phyloP scores from a whole-genome alignment of 805 yeast species.

The Ogataea trehalophila region DNA sequence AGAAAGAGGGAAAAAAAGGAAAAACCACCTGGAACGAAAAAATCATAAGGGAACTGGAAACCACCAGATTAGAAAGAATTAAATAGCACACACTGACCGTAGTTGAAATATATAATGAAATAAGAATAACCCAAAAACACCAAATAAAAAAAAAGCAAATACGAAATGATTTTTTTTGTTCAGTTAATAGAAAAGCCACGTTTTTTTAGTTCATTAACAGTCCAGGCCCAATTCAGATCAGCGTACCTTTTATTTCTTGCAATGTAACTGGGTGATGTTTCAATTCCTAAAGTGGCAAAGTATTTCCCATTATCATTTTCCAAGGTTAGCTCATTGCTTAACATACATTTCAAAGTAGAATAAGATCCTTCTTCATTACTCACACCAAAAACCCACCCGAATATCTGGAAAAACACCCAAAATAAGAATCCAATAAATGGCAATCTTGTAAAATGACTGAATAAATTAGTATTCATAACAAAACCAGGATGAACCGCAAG shows the following conservation, averaged over 20 bases:
- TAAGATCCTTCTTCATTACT: constrained; percentile 66
- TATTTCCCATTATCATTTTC: constrained; percentile 67
- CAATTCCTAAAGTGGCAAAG: constrained; percentile 56
- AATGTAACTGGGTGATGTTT: constrained; percentile 50
- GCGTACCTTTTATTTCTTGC: constrained; percentile 58
- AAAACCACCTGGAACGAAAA: too few relatives aligned
- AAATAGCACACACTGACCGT: too few relatives aligned
- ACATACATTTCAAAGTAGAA: constrained; percentile 58
- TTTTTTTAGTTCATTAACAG: constrained; percentile 52
- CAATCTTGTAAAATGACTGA: constrained; percentile 70
- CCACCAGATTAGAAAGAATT: too few relatives aligned
- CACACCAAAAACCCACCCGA: constrained; percentile 67
- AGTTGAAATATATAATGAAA: too few relatives aligned
- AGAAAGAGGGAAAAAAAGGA: too few relatives aligned
- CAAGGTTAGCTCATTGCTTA: constrained; percentile 44
- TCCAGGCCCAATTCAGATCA: constrained; percentile 77
- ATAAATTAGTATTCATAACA: constrained; percentile 75
- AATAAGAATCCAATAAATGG: constrained; percentile 75
- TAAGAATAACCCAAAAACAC: too few relatives aligned
- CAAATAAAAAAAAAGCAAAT: too few relatives aligned
- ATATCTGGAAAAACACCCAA: constrained; percentile 65
- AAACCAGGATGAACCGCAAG: constrained; percentile 79
- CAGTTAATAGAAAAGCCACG: constrained; percentile 36
- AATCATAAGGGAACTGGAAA: too few relatives aligned
- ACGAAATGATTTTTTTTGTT: neutral